Base-by-base conservation (phyloP, 352 stramenopile species). In the Globisporangium emineosum region DNA sequence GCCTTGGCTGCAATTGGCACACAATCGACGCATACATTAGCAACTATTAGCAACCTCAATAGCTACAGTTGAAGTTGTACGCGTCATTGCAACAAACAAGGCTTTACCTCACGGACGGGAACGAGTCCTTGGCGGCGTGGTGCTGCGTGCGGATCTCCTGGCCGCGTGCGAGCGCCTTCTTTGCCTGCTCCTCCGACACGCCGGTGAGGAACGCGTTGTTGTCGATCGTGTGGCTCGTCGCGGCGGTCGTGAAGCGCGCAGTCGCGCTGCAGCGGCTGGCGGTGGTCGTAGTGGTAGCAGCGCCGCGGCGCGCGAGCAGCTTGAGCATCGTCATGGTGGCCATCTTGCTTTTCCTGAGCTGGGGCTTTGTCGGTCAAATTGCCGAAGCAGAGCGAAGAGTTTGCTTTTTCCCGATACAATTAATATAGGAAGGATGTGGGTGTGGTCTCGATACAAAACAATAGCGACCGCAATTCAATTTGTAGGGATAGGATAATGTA, bases 81-180 rank as follows among this genome's bases (percentile, higher is more conserved):
- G 23, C 17, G 23, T 17, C 10, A 45, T 21, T 50, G n/a, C n/a
- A 13, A 3, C 17, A 53, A 6, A 15, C 56, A 25, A 19, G 4
- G 2, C n/a, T 29, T 32, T 32, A 81, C 73, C 73, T 81, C 12
- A 62, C 53, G 3, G 51, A 63, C 1, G 79, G 83, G 64, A 82
- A 90, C 45, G 71, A 63, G 37, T 72, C 61, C 23, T 74, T 73
- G 23, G 66, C 60, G 17, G 69, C 74, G 35, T 85, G 57, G 59
- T 92, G 83, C 67, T 85, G 60, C 51, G 79, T 71, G 62, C 77
- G 81, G 69, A 90, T 90, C 62, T 87, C 72, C 29, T 75, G 72
- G 30, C 74, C 66, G 32, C 83, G 83, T 21, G 72, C 60, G 15
- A 88, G 71, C 52, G 79, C 81, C 21, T 71, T 76, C 57, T 71